Conservation (phyloP, 2,329 filamentous ascomycete genomes). For the Thelonectria discophora region DNA sequence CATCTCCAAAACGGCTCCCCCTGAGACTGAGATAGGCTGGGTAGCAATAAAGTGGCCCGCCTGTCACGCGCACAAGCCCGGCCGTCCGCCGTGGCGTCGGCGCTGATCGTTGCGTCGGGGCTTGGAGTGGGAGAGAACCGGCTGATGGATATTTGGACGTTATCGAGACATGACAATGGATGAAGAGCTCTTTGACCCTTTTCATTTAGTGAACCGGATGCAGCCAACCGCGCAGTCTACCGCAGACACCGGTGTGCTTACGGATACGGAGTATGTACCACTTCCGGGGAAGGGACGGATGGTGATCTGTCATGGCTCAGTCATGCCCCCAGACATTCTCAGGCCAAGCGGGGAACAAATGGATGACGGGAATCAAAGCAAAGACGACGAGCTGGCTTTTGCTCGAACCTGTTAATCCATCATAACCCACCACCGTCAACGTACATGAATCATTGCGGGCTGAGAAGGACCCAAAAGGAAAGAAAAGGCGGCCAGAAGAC, state of each 20-base stretch:
- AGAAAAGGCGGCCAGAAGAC: slow-evolving; percentile 13
- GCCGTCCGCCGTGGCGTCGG: slow-evolving; percentile 7
- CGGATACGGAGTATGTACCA: neutral
- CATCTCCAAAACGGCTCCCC: neutral
- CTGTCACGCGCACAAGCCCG: slow-evolving; percentile 20
- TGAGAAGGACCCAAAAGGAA: slow-evolving; percentile 7
- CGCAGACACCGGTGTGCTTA: neutral
- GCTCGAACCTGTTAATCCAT: neutral
- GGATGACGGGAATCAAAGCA: neutral
- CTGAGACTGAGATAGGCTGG: slow-evolving; percentile 31
- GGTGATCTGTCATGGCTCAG: neutral
- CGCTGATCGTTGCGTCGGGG: slow-evolving; percentile 15
- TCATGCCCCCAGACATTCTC: neutral
- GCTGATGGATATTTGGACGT: neutral
- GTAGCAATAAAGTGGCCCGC: slow-evolving; percentile 16
- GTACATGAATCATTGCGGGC: neutral
- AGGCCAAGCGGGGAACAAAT: neutral
- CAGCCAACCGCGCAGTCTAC: neutral
- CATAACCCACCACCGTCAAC: neutral
- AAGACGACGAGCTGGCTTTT: slow-evolving; percentile 1
- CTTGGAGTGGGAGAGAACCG: slow-evolving; percentile 3
- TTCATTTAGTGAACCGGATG: neutral
- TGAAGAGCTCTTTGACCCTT: slow-evolving; percentile 10
- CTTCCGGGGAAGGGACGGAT: too few relatives aligned
- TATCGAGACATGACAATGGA: slow-evolving; percentile 7